These are phyloP conservation scores for Linum usitatissimum DNA, from an alignment of 345 rosid species.

Conservation along the genomic window DNA sequence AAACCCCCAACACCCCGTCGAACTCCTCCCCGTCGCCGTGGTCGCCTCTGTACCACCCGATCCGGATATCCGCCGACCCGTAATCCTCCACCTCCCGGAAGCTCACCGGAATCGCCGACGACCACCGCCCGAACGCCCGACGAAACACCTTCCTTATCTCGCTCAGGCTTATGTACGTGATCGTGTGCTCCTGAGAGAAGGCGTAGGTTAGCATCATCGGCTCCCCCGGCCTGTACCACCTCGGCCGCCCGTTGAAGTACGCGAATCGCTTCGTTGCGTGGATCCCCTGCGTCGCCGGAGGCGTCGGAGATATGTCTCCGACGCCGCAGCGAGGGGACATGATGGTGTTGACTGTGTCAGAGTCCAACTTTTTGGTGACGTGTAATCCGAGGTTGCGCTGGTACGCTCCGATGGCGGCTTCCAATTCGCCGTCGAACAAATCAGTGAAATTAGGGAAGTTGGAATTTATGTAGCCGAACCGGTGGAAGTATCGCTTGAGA, in stretches of 20 bases:
- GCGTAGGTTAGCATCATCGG: slow-evolving; percentile 59
- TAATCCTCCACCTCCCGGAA: slow-evolving; percentile 50
- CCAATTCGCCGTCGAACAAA: slow-evolving; percentile 20
- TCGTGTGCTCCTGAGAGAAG: slow-evolving; percentile 46
- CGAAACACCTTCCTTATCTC: slow-evolving; percentile 35
- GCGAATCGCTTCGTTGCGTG: slow-evolving; percentile 31
- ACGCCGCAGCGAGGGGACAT: slow-evolving; percentile 50
- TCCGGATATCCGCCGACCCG: slow-evolving; percentile 53
- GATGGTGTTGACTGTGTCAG: slow-evolving; percentile 31
- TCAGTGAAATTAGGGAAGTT: slow-evolving; percentile 14
- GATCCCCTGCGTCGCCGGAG: slow-evolving; percentile 12
- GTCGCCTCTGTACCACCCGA: slow-evolving; percentile 69
- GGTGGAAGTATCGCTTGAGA: slow-evolving; percentile 67
- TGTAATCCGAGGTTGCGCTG: slow-evolving; percentile 44
- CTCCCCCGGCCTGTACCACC: slow-evolving; percentile 36
- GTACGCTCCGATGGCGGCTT: slow-evolving; percentile 30
- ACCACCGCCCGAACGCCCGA: slow-evolving; percentile 59
- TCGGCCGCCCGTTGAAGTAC: slow-evolving; percentile 53
- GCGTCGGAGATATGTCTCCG: slow-evolving; percentile 20
- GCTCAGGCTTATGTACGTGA: slow-evolving; percentile 24
- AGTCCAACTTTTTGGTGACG: slow-evolving; percentile 47
- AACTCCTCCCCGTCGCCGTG: slow-evolving; percentile 89
- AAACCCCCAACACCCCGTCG: slow-evolving; percentile 71
- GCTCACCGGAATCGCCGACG: slow-evolving; percentile 54
- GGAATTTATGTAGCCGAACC: slow-evolving; percentile 52